Evolutionary conservation across 2,329 filamentous ascomycete genomes (phyloP).

Genomic region (Cytospora chrysosperma): DNA sequence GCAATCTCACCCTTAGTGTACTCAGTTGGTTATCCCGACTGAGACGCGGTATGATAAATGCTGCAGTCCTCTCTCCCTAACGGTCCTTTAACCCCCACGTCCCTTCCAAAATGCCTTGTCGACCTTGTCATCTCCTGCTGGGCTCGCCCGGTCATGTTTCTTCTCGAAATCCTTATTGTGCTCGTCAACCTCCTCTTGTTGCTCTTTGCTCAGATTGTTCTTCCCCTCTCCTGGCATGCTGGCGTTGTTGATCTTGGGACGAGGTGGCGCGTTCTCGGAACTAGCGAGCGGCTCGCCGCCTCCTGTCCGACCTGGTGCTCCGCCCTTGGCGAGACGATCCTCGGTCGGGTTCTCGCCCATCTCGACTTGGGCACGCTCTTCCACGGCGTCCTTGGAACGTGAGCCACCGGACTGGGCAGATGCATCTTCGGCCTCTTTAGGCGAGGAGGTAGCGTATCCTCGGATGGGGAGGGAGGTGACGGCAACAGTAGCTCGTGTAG

Average conservation of each 20-base stretch:
- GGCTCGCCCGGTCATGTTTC: conserved; percentile 48
- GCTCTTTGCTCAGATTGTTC: conserved; percentile 45
- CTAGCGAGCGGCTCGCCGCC: conserved; percentile 39
- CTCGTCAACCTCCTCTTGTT: conserved; percentile 55
- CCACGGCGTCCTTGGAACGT: conserved; percentile 39
- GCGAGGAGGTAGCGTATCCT: conserved; percentile 26
- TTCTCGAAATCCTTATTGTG: conserved; percentile 59
- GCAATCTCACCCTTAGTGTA: neutral
- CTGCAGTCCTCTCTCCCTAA: neutral
- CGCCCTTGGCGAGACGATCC: conserved; percentile 21
- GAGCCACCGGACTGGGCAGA: conserved; percentile 33
- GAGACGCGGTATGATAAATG: neutral
- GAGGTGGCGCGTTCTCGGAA: conserved; percentile 37
- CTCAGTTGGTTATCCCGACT: neutral
- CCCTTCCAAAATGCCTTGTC: conserved; percentile 54
- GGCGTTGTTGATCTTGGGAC: conserved; percentile 54
- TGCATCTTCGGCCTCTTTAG: conserved; percentile 29
- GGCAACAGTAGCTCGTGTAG: neutral
- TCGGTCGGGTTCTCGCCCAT: conserved; percentile 33
- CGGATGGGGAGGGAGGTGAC: neutral
- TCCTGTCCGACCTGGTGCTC: conserved; percentile 39
- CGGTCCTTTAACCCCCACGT: conserved; percentile 14
- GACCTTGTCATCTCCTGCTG: conserved; percentile 49
- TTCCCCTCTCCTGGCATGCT: conserved; percentile 38
- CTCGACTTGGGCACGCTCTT: conserved; percentile 21